Evolutionary conservation across 768 basidiomycete genomes (phyloP), one percentile per base, ranked within the genome.

Genomic region (Candolleomyces aberdarensis): DNA sequence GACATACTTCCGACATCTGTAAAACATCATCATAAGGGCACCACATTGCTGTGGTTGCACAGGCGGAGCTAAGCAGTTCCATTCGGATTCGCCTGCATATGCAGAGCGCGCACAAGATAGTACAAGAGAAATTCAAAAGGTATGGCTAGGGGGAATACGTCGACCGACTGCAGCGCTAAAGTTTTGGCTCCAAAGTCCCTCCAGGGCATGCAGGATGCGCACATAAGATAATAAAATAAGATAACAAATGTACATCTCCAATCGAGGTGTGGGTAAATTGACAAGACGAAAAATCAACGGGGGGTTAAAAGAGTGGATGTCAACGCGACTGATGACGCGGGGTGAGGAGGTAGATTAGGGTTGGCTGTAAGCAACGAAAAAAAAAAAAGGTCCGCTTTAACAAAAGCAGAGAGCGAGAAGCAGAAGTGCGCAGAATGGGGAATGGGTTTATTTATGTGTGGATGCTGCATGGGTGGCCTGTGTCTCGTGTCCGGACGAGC

Each of bases 401-500:
- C 36, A 36, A 36, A 36, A 36, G 36, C 36, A 6, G 36, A 36
- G 9, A 52, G 5, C 22, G 13, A 39, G n/a, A 29, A 32, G n/a
- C 22, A 17, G 32, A 57, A 51, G 22, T 14, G 20, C 17, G 14
- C 15, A 51, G 49, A 29, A 29, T 31, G 13, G 49, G n/a, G 20
- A 22, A 17, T n/a, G 46, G 43, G 10, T 47, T 47, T 51, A 51
- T 51, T 29, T 51, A 51, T 51, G 49, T 7, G 36, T 36, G 36
- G 36, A 36, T 36, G 36, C 36, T 36, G 36, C 36, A 11, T 20
- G 29, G 13, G 14, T 19, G 29, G 19, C 26, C 26, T 14, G n/a
- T 7, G 62, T 63, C n/a, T 49, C 47, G 22, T 62, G 57, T 17
- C 60, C 64, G 14, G 52, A 52, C 40, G 58, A 62, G 53, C 57